Percentiles rank a stretch among this genome's conserved stretches.
Evolutionary conservation across 2,329 filamentous ascomycete species (phyloP).

Genomic region (Drechmeria coniospora): DNA sequence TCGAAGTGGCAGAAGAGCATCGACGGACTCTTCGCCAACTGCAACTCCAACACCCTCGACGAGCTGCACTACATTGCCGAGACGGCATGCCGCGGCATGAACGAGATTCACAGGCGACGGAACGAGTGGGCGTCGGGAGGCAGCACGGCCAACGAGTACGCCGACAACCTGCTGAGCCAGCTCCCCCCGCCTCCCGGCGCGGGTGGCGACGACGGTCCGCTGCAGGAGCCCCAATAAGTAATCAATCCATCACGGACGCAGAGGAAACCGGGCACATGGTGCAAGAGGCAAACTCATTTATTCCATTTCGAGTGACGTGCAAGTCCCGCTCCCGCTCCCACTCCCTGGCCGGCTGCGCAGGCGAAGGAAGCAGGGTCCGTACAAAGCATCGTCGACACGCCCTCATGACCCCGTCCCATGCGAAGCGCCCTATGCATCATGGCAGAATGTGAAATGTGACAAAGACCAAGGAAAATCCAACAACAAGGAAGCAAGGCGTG

Average conservation of each 20-base stretch:
- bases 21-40: constrained; percentile 28
- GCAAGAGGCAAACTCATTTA: too few species aligned
- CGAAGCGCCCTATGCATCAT: too few species aligned
- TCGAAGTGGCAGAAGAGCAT: constrained; percentile 27
- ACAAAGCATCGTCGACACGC: too few species aligned
- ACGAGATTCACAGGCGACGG: constrained; percentile 22
- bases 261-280: too few species aligned
- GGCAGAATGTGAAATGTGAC: too few species aligned
- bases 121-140: constrained; percentile 15
- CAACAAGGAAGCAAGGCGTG: too few species aligned
- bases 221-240: not conserved
- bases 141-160: constrained; percentile 15
- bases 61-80: constrained; percentile 29
- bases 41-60: constrained; percentile 26
- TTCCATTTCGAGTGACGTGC: too few species aligned
- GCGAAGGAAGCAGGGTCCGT: too few species aligned
- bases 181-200: constrained; percentile 3
- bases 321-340: too few species aligned
- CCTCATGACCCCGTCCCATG: too few species aligned
- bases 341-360: too few species aligned
- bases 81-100: constrained; percentile 27
- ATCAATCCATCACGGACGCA: not conserved
- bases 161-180: constrained; percentile 12
- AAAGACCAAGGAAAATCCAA: too few species aligned
- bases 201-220: not conserved